These are phyloP conservation scores for Trichoderma virens DNA, from an alignment of 495 filamentous ascomycete species.

Conservation along the genomic window DNA sequence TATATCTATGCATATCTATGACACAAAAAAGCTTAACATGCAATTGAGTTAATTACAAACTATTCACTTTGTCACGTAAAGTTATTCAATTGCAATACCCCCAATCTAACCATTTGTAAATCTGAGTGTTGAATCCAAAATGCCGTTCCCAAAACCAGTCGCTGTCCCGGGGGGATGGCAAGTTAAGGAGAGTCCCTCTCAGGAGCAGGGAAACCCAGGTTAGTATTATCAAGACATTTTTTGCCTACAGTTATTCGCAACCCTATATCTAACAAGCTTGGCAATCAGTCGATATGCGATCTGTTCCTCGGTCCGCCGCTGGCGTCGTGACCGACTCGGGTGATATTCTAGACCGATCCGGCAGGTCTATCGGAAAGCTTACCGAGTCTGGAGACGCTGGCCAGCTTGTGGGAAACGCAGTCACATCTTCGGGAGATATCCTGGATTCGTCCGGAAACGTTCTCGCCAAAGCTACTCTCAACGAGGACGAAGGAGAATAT, in stretches of 20 bases:
- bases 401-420: constrained; percentile 67
- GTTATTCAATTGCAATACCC: neutral
- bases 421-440: constrained; percentile 70
- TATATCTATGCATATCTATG: neutral
- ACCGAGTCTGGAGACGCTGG: constrained; percentile 59
- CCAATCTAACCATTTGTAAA: neutral
- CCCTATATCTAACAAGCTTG: neutral
- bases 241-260: neutral
- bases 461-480: constrained; percentile 72
- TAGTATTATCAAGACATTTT: neutral
- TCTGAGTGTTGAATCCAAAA: neutral
- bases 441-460: constrained; percentile 72
- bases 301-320: constrained; percentile 2
- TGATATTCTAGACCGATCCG: constrained; percentile 68
- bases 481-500: constrained; percentile 65
- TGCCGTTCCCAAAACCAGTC: neutral
- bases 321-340: constrained; percentile 66
- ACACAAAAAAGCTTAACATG: neutral
- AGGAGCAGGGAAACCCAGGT: constrained; percentile 6
- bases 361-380: constrained; percentile 66
- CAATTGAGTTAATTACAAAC: neutral
- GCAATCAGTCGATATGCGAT: neutral
- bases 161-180: neutral
- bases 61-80: neutral
- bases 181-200: constrained; percentile 1